These are phyloP conservation scores for Chloranthus sessilifolius DNA, from an alignment of 164 flowering plant species.

Conservation along the genomic window DNA sequence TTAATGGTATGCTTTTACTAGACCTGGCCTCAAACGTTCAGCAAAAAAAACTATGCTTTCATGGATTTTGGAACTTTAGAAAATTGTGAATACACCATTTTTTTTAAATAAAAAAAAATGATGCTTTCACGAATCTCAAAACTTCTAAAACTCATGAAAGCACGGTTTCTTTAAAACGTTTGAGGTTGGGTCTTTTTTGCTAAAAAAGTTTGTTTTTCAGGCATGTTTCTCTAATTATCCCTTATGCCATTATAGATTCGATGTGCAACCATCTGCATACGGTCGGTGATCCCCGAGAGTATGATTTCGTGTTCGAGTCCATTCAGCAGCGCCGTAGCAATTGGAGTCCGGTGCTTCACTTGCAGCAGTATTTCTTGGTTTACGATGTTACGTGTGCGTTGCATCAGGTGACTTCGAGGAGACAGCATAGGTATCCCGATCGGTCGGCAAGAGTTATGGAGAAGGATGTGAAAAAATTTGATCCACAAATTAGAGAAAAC, in stretches of 20 bases:
- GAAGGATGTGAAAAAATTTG: slow-evolving; percentile 40
- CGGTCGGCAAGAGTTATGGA: slow-evolving; percentile 25
- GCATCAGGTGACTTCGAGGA: slow-evolving; percentile 59
- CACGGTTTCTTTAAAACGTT: too few species aligned
- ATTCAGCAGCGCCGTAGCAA: slow-evolving; percentile 75
- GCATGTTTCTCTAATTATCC: too few species aligned
- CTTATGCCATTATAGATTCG: slow-evolving; percentile 77
- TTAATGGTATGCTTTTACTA: slow-evolving; percentile 56
- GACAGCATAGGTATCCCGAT: slow-evolving; percentile 41
- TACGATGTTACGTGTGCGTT: slow-evolving; percentile 51
- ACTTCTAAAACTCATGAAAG: too few species aligned
- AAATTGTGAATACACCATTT: too few species aligned
- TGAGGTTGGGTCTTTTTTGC: too few species aligned
- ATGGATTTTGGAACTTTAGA: too few species aligned
- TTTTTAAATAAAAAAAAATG: too few species aligned
- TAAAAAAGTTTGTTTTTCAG: too few species aligned
- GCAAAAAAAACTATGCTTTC: too few species aligned
- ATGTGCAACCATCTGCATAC: slow-evolving; percentile 59
- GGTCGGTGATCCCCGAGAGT: slow-evolving; percentile 67
- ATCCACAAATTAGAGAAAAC: slow-evolving; percentile 29
- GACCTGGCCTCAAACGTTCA: too few species aligned
- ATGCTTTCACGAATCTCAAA: too few species aligned
- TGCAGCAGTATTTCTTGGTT: slow-evolving; percentile 84
- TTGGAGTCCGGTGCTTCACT: slow-evolving; percentile 74
- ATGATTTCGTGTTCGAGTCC: slow-evolving; percentile 46